phyloP scores from a whole-genome alignment of 2,329 filamentous ascomycete genomes.

The Apiospora koreana region DNA sequence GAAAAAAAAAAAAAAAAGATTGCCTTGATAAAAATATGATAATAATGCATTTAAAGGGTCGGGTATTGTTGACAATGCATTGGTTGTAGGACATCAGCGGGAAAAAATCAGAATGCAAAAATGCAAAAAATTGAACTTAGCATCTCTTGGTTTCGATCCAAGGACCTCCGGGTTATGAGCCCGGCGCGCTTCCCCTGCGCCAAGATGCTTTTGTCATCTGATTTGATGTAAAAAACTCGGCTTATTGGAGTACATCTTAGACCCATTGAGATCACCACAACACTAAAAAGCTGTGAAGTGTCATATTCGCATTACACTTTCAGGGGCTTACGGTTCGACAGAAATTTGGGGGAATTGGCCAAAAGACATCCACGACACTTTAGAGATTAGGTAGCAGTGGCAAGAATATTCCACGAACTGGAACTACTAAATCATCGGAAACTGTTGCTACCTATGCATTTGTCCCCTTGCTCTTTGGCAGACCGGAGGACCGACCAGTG shows the following conservation, averaged over 20 bases:
- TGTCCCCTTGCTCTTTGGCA: neutral
- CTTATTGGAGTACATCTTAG: neutral
- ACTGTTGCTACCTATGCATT: too few species aligned
- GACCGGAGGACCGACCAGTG: neutral
- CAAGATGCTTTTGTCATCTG: conserved; percentile 22
- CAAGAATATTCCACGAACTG: too few species aligned
- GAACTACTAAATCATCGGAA: too few species aligned
- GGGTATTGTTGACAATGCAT: too few species aligned
- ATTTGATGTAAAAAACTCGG: neutral
- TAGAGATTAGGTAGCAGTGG: too few species aligned
- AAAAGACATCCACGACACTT: neutral
- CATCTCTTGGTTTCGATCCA: conserved; percentile 28
- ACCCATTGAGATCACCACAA: neutral
- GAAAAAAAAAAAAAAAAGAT: too few species aligned
- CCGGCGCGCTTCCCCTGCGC: conserved; percentile 30
- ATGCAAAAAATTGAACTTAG: conserved; percentile 17
- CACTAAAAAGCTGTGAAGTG: neutral
- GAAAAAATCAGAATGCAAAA: neutral
- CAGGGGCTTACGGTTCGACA: neutral
- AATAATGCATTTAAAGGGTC: too few species aligned
- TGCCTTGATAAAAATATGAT: too few species aligned
- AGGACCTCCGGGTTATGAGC: conserved; percentile 31
- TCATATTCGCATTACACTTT: neutral
- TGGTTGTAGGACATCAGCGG: too few species aligned
- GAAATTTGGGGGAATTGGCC: too few species aligned